Evolutionary conservation across 1,284 basidiomycete species (phyloP), one percentile per base, ranked within the genome.

Genomic region (Baeospora myosura): DNA sequence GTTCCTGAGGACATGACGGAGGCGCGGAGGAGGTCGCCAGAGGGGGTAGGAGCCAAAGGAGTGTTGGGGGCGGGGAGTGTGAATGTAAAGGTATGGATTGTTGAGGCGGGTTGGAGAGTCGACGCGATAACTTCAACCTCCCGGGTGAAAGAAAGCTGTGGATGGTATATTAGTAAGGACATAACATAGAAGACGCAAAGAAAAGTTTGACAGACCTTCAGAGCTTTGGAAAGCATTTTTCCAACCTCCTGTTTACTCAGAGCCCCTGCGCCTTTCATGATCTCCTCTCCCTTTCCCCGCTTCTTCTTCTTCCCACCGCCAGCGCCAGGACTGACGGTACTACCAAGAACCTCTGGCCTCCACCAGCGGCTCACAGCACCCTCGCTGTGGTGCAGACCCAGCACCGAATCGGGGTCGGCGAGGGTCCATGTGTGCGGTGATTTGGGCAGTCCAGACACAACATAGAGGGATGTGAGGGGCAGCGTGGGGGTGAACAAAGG

Each of bases 51-150:
- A 6, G 78, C 83, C 32, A 81, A 72, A 25, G 78, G 82, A 2
- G 79, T 88, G 45, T 68, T 77, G 10, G 82, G 80, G 10, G 82
- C 78, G 41, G 82, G 82, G 45, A 86, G 72, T 21, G 71, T 81
- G 55, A 97, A 97, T 3, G 88, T 87, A 63, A 98, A 98, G 0
- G 82, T 86, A 63, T 97, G 92, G 36, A 92, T 85, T 12, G 92
- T 95, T 14, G 88, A 89, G 1, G 90, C 83, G 3, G 92, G 92
- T 52, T 93, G 87, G 5, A 94, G 72, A 0, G 88, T 89, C 11
- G 91, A 91, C 12, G 91, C 88, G 58, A 96, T 84, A 48, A 98
- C 87, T 59, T 98, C 94, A 38, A 98, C 88, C 65, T 94, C 91
- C 41, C 88, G 83, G 18, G 89, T 82, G 62, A 94, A 93, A 12